These are phyloP conservation scores for Paecilomyces variotii DNA, from an alignment of 2,329 filamentous ascomycete species.

Conservation along the genomic window DNA sequence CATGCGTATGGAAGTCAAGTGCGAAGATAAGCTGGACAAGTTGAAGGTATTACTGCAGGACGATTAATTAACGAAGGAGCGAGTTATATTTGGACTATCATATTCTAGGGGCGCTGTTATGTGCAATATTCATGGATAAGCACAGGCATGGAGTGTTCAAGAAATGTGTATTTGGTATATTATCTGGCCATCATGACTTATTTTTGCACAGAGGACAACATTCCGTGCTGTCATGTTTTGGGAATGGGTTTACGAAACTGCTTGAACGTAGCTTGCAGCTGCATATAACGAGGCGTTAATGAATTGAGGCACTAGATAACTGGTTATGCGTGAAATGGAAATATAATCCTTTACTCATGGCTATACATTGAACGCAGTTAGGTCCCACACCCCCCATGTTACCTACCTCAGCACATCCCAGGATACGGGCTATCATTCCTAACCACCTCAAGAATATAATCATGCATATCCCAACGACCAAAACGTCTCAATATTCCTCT, in stretches of 20 bases:
- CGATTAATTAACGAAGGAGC: slow-evolving; percentile 14
- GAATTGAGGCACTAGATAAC: neutral
- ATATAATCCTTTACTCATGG: neutral
- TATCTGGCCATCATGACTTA: neutral
- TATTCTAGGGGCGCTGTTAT: neutral
- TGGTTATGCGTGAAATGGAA: neutral
- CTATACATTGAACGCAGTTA: no score
- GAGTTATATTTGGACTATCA: neutral
- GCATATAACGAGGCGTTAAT: neutral
- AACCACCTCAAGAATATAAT: slow-evolving; percentile 2
- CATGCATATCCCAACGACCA: slow-evolving; percentile 42
- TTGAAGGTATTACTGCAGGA: slow-evolving; percentile 32
- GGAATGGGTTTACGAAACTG: neutral
- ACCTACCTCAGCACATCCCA: no score
- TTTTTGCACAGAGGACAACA: neutral
- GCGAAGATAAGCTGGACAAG: slow-evolving; percentile 35
- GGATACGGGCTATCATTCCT: neutral
- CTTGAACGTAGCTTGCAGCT: neutral
- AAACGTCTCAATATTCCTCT: slow-evolving; percentile 42
- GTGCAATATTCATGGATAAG: neutral
- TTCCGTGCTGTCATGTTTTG: neutral
- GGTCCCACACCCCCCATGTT: no score
- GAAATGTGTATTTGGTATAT: neutral
- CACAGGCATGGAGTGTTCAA: neutral
- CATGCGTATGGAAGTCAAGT: slow-evolving; percentile 37